Evolutionary conservation across 352 stramenopile species (phyloP).

Genomic region (Globisporangium sylvaticum): DNA sequence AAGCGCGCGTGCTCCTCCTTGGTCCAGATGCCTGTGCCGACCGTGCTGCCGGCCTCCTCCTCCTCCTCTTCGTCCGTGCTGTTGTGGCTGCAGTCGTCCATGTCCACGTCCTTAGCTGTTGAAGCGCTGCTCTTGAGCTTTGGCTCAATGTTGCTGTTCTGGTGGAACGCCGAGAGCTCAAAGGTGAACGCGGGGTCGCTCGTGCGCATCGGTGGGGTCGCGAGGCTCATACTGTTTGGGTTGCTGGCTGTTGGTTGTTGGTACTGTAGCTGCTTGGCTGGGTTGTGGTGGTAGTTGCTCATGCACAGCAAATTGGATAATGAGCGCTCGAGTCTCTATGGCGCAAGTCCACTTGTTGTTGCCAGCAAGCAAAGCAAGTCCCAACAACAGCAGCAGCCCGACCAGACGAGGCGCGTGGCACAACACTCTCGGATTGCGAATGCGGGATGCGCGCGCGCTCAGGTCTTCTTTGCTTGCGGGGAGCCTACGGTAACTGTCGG

Average conservation of each 20-base stretch:
- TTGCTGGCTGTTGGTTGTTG: not conserved
- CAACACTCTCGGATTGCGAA: not conserved
- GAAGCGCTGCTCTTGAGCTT: not conserved
- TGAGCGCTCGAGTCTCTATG: not conserved
- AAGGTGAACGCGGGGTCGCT: slow-evolving; percentile 7
- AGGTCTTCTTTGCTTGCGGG: too few species aligned
- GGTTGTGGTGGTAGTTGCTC: slow-evolving; percentile 5
- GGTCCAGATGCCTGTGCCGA: slow-evolving; percentile 52
- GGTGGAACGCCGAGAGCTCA: slow-evolving; percentile 7
- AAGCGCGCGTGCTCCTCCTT: slow-evolving; percentile 65
- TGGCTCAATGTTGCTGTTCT: slow-evolving; percentile 4
- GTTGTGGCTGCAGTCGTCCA: slow-evolving; percentile 4
- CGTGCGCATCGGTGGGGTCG: not conserved
- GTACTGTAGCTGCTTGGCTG: not conserved
- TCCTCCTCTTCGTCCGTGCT: slow-evolving; percentile 7
- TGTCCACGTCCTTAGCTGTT: not conserved
- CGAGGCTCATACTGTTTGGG: slow-evolving; percentile 11
- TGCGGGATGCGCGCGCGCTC: not conserved
- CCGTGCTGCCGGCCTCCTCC: slow-evolving; percentile 9
- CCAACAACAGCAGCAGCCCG: not conserved
- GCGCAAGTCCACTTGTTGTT: not conserved
- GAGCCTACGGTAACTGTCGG: not conserved
- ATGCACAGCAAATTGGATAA: slow-evolving; percentile 10
- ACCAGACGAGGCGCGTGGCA: not conserved
- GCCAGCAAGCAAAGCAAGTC: not conserved